A percentile compares a stretch with the other conserved stretches of the same genome.
Conservation (phyloP, 169 alveolate species). For the Cryptosporidium ryanae region DNA sequence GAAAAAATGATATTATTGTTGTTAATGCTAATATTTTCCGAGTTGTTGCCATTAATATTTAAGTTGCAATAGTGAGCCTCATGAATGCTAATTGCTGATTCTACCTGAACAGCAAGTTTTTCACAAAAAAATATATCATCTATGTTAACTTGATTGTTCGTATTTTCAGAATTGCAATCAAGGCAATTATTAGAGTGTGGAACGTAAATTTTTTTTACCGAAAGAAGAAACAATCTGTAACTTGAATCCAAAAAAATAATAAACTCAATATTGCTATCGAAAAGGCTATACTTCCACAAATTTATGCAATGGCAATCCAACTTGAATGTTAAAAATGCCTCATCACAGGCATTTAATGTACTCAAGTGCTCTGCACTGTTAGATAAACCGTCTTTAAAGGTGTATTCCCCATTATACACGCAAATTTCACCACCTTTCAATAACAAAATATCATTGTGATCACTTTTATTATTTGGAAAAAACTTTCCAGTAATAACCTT, state of each 20-base stretch:
- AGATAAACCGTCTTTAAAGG: not conserved
- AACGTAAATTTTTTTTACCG: not conserved
- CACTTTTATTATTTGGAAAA: conserved; percentile 21
- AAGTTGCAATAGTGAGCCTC: not conserved
- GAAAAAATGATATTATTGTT: not conserved
- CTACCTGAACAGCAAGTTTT: conserved; percentile 2
- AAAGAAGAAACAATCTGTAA: conserved; percentile 15
- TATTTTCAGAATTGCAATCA: not conserved
- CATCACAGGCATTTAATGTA: too few species aligned
- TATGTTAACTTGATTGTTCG: not conserved
- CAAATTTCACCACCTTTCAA: conserved; percentile 7
- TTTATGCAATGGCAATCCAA: conserved; percentile 13
- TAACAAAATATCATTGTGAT: conserved; percentile 18
- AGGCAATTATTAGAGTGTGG: conserved; percentile 54
- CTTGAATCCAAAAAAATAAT: conserved; percentile 23
- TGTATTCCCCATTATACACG: conserved; percentile 20
- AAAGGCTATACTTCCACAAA: conserved; percentile 31
- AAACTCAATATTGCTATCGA: conserved; percentile 5
- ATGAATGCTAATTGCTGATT: not conserved
- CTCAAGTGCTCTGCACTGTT: not conserved
- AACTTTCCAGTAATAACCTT: conserved; percentile 45
- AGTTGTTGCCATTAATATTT: not conserved
- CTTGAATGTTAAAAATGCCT: not conserved
- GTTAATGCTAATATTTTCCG: not conserved
- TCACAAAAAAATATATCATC: not conserved